phyloP scores from a whole-genome alignment of 2,329 filamentous ascomycete species.

The Tolypocladium tropicale region DNA sequence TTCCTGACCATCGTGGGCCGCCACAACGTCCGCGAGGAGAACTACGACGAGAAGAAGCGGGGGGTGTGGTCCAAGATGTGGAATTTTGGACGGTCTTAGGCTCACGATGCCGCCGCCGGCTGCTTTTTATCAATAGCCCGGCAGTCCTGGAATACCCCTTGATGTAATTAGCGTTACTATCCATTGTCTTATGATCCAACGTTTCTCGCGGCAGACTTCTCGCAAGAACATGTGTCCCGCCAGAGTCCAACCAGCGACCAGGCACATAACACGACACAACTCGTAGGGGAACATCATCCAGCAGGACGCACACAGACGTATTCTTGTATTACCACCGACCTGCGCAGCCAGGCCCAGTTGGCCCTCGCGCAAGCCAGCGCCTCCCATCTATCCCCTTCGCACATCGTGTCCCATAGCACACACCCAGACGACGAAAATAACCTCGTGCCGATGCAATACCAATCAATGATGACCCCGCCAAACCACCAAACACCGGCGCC shows the following conservation, averaged over 20 bases:
- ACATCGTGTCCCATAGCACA: background rate
- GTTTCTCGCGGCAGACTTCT: background rate
- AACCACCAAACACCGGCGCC: background rate
- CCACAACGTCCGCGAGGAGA: slow-evolving; percentile 71
- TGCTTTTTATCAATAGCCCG: background rate
- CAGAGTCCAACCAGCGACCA: background rate
- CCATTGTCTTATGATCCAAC: background rate
- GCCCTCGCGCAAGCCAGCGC: background rate
- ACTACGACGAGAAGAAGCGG: slow-evolving; percentile 30
- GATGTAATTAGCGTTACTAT: background rate
- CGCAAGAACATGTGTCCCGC: background rate
- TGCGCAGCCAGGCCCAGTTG: background rate
- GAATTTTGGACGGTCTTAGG: background rate
- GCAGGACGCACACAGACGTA: background rate
- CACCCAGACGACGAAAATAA: background rate
- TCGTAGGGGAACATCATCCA: background rate
- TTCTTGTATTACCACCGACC: background rate
- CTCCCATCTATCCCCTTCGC: background rate
- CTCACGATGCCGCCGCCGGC: background rate
- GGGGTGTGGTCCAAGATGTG: slow-evolving; percentile 5
- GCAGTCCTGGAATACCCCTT: background rate
- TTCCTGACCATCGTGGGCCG: slow-evolving; percentile 77
- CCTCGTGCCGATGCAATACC: background rate
- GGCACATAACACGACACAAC: background rate
- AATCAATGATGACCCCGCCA: background rate